A percentile compares a stretch with the other conserved stretches of the same genome.
phyloP scores from a whole-genome alignment of 2,329 filamentous ascomycete species.

The Xylaria multiplex region DNA sequence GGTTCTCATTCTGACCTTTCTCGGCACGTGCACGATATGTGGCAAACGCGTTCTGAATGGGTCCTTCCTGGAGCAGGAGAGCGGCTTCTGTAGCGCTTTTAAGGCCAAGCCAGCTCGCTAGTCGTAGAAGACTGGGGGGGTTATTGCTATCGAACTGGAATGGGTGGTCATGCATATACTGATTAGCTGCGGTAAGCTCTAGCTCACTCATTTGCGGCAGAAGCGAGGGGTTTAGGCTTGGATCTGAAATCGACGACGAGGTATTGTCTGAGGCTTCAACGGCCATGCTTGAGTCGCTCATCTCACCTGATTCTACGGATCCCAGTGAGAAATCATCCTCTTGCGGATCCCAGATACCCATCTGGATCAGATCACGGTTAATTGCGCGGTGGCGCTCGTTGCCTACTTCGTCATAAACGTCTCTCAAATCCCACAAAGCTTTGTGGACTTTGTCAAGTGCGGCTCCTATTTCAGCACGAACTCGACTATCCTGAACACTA shows the following conservation, averaged over 20 bases:
- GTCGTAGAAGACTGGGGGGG: background rate
- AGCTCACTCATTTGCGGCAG: background rate
- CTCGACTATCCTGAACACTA: background rate
- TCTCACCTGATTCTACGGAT: too few relatives aligned
- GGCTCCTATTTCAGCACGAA: background rate
- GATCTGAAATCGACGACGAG: background rate
- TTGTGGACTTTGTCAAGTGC: background rate
- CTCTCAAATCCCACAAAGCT: background rate
- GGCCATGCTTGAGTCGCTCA: too few relatives aligned
- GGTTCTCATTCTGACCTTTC: background rate
- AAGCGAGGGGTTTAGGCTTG: background rate
- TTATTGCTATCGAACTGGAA: conserved; percentile 7
- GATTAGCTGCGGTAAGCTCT: background rate
- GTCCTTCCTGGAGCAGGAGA: background rate
- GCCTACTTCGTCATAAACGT: background rate
- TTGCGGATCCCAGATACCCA: too few relatives aligned
- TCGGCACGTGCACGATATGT: background rate
- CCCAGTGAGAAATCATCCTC: too few relatives aligned
- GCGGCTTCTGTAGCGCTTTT: background rate
- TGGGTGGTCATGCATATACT: too few relatives aligned
- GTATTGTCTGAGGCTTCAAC: too few relatives aligned
- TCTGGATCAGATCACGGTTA: background rate
- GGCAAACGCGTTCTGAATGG: conserved; percentile 11
- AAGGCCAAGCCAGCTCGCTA: conserved; percentile 16
- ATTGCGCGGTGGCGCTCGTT: background rate